These are phyloP conservation scores for Diplocarpon rosae DNA, from an alignment of 2,329 filamentous ascomycete genomes.

Conservation along the genomic window DNA sequence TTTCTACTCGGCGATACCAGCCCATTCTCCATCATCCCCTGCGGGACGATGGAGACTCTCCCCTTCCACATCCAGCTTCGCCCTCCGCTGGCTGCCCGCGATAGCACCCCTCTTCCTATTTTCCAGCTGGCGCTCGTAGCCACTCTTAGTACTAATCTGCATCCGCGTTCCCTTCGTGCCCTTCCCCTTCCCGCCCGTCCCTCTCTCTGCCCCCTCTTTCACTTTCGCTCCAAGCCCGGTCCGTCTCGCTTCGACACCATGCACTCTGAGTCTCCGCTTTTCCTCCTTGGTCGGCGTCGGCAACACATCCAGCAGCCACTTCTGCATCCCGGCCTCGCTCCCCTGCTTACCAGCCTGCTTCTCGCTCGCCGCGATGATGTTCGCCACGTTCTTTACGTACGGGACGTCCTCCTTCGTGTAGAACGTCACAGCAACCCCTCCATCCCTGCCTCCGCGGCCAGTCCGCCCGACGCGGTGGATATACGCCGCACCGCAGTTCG, in stretches of 20 bases:
- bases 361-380: slow-evolving; percentile 79
- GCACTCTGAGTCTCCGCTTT: slow-evolving; percentile 69
- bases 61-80: slow-evolving; percentile 31
- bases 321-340: slow-evolving; percentile 52
- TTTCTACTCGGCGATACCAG: slow-evolving; percentile 35
- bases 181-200: slow-evolving; percentile 22
- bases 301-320: slow-evolving; percentile 81
- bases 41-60: slow-evolving; percentile 12
- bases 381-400: slow-evolving; percentile 81
- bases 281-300: slow-evolving; percentile 76
- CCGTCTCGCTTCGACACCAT: slow-evolving; percentile 66
- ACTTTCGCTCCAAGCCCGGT: slow-evolving; percentile 31
- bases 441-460: slow-evolving; percentile 74
- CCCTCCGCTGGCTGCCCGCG: slow-evolving; percentile 43
- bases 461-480: slow-evolving; percentile 90
- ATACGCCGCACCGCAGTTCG: slow-evolving; percentile 79
- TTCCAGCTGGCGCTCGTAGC: slow-evolving; percentile 59
- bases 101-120: slow-evolving; percentile 55
- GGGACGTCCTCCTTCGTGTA: slow-evolving; percentile 94
- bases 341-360: slow-evolving; percentile 49
- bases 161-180: slow-evolving; percentile 14
- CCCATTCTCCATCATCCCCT: slow-evolving; percentile 31
- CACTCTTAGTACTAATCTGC: slow-evolving; percentile 75
- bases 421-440: slow-evolving; percentile 83
- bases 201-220: slow-evolving; percentile 21